Conservation (phyloP, 164 flowering plant genomes). For the Euptelea pleiosperma region DNA sequence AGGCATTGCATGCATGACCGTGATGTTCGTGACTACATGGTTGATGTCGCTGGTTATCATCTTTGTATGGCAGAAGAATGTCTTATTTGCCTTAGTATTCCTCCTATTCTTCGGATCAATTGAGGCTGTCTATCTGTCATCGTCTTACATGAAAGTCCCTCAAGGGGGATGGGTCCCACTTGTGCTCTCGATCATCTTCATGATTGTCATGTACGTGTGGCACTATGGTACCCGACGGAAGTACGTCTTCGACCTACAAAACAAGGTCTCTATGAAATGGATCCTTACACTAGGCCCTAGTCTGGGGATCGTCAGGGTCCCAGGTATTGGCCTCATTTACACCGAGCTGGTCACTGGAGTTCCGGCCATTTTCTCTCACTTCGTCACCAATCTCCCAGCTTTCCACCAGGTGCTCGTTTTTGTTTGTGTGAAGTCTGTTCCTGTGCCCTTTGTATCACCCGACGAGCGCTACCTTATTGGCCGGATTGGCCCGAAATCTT, state of each 20-base stretch:
- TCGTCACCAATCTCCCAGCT: slow-evolving; percentile 63
- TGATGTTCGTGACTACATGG: slow-evolving; percentile 52
- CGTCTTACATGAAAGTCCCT: slow-evolving; percentile 39
- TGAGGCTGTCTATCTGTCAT: slow-evolving; percentile 48
- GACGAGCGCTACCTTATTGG: slow-evolving; percentile 68
- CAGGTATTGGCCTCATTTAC: slow-evolving; percentile 72
- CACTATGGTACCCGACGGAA: slow-evolving; percentile 57
- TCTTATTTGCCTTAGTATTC: slow-evolving; percentile 33
- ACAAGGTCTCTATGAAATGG: slow-evolving; percentile 66
- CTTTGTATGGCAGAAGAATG: slow-evolving; percentile 49
- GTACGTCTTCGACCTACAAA: slow-evolving; percentile 53
- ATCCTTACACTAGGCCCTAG: slow-evolving; percentile 63
- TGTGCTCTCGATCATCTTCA: slow-evolving; percentile 35
- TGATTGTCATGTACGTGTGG: slow-evolving; percentile 64
- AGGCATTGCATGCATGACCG: slow-evolving; percentile 53
- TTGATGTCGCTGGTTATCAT: slow-evolving; percentile 48
- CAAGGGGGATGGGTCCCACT: slow-evolving; percentile 69
- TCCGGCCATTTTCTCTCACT: slow-evolving; percentile 64
- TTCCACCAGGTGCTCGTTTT: slow-evolving; percentile 68
- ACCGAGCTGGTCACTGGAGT: slow-evolving; percentile 64
- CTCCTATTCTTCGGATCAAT: slow-evolving; percentile 49
- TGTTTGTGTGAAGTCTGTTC: slow-evolving; percentile 57
- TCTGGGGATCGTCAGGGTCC: slow-evolving; percentile 63
- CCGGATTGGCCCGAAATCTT: slow-evolving; percentile 61
- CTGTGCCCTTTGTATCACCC: slow-evolving; percentile 41